Percentiles rank a stretch among this genome's conserved stretches.
These are phyloP conservation scores for Nasturtium officinale DNA, from an alignment of 345 rosid genomes.

Conservation along the genomic window DNA sequence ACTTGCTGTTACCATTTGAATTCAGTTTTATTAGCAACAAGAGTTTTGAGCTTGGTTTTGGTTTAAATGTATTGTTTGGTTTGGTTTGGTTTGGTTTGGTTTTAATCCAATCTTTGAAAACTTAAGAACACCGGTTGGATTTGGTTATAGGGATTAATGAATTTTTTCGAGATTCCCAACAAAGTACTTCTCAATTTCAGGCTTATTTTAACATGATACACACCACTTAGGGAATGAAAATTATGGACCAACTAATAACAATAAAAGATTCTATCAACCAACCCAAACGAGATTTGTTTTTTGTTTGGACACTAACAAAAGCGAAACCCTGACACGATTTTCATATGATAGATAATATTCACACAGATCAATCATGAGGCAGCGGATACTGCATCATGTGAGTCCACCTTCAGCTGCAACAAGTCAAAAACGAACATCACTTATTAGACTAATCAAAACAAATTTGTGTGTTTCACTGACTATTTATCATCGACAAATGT, in stretches of 20 bases:
- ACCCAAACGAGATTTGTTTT: constrained; percentile 1
- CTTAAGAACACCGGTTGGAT: not conserved
- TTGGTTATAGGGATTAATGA: not conserved
- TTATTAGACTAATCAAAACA: not conserved
- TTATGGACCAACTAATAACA: constrained; percentile 17
- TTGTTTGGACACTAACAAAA: not conserved
- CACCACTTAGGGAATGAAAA: constrained; percentile 1
- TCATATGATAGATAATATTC: constrained; percentile 3
- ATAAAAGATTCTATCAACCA: constrained; percentile 6
- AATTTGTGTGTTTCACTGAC: not conserved
- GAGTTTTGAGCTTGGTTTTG: not conserved
- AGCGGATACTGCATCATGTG: constrained; percentile 58
- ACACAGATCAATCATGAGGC: constrained; percentile 22
- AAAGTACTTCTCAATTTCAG: not conserved
- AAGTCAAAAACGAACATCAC: constrained; percentile 11
- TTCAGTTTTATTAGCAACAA: not conserved
- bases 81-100: not conserved
- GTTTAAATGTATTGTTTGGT: not conserved
- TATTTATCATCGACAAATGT: constrained; percentile 14
- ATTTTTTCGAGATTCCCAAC: not conserved
- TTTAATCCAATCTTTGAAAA: not conserved
- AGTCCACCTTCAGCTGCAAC: constrained; percentile 79
- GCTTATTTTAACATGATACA: not conserved
- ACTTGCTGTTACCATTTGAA: not conserved
- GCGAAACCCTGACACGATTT: not conserved